Conservation (phyloP, 2,329 filamentous ascomycete genomes). For the Aureobasidium sp. region DNA sequence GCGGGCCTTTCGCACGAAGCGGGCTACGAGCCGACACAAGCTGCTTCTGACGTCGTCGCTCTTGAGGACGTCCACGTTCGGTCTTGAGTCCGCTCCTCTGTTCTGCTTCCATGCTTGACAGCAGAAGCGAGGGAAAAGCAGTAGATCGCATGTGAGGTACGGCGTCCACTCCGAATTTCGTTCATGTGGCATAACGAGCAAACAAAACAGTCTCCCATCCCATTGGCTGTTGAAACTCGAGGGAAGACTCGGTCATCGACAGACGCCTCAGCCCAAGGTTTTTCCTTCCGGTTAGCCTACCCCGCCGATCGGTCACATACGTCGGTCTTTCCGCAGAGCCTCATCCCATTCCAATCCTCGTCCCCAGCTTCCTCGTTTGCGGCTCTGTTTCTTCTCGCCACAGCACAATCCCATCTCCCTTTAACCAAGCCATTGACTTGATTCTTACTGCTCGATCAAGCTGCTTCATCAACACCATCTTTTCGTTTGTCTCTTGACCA, state of each 20-base stretch:
- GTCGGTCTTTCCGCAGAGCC: constrained; percentile 8
- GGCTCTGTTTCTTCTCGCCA: constrained; percentile 6
- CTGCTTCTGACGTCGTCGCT: background rate
- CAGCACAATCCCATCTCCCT: constrained; percentile 2
- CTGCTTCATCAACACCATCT: background rate
- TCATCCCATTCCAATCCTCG: constrained; percentile 5
- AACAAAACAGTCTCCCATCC: background rate
- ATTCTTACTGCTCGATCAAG: background rate
- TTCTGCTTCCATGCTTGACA: background rate
- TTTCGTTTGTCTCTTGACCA: background rate
- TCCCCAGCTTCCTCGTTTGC: constrained; percentile 10
- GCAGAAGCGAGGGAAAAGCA: background rate
- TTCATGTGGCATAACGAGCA: background rate
- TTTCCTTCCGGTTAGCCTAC: background rate
- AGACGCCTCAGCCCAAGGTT: background rate
- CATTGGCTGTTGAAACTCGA: background rate
- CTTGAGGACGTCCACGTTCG: background rate
- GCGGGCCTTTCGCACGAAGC: background rate
- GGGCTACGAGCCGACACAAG: background rate
- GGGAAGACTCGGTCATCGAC: background rate
- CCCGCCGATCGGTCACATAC: background rate
- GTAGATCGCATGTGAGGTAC: background rate
- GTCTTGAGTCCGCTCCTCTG: background rate
- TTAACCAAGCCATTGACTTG: background rate
- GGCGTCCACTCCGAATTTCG: background rate